These are phyloP conservation scores for Pycnococcus provasolii DNA, from an alignment of 139 green algal genomes.

Conservation along the genomic window DNA sequence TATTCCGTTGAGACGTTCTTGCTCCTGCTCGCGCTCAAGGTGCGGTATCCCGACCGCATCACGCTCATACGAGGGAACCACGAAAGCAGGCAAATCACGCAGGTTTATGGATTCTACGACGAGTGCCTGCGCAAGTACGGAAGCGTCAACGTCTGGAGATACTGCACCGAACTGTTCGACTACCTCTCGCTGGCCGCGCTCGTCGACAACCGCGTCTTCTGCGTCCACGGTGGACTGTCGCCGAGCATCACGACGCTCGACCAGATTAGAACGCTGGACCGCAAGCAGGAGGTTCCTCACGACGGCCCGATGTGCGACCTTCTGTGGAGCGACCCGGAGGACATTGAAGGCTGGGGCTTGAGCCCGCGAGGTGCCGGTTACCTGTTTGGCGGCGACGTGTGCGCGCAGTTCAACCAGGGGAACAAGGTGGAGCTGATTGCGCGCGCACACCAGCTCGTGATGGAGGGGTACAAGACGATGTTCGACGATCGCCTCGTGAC, in stretches of 20 bases:
- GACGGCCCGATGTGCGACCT: slow-evolving; percentile 98
- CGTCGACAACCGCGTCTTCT: slow-evolving; percentile 85
- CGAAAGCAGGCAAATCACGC: slow-evolving; percentile 48
- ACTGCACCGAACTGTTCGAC: slow-evolving; percentile 99
- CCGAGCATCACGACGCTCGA: slow-evolving; percentile 82
- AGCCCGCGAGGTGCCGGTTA: slow-evolving; percentile 74
- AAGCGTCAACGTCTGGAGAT: slow-evolving; percentile 90
- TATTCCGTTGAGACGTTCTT: slow-evolving; percentile 98
- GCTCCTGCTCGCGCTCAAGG: slow-evolving; percentile 94
- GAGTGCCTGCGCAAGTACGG: slow-evolving; percentile 98
- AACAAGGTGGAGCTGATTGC: slow-evolving; percentile 80
- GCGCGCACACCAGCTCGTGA: slow-evolving; percentile 93
- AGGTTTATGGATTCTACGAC: slow-evolving; percentile 97
- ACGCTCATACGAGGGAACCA: slow-evolving; percentile 50
- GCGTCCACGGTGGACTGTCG: slow-evolving; percentile 93
- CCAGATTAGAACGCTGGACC: slow-evolving; percentile 90
- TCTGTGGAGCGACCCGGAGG: slow-evolving; percentile 84
- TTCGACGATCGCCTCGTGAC: slow-evolving; percentile 92
- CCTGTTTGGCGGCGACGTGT: slow-evolving; percentile 91
- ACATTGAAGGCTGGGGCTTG: slow-evolving; percentile 94
- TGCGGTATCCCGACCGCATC: slow-evolving; percentile 50
- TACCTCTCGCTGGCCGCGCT: slow-evolving; percentile 79
- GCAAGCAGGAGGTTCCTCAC: slow-evolving; percentile 97
- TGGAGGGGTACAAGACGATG: slow-evolving; percentile 99
- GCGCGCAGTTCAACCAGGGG: slow-evolving; percentile 63